Percentiles rank a stretch among this genome's conserved stretches.
Conservation (phyloP, 805 yeast species). For the Saccharomycopsis fodiens region DNA sequence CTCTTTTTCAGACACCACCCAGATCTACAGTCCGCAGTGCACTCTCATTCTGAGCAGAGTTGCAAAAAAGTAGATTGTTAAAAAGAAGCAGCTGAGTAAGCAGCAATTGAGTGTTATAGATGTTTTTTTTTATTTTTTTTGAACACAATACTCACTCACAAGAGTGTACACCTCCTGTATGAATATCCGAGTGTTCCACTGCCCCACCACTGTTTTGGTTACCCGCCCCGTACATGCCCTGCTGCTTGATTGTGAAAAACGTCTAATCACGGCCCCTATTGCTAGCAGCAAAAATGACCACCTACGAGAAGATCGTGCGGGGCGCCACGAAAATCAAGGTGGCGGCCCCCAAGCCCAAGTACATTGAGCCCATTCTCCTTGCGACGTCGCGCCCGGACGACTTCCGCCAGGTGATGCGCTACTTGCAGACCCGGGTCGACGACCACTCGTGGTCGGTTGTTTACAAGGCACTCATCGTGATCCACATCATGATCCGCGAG, state of each 20-base stretch:
- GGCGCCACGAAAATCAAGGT: constrained; percentile 72
- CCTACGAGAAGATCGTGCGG: constrained; percentile 25
- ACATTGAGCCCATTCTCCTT: constrained; percentile 82
- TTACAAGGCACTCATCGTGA: constrained; percentile 74
- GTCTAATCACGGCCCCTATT: not conserved
- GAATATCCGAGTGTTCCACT: too few species aligned
- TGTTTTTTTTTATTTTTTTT: too few species aligned
- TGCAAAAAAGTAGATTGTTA: too few species aligned
- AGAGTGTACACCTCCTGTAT: too few species aligned
- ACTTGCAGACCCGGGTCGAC: constrained; percentile 52
- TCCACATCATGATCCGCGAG: constrained; percentile 88
- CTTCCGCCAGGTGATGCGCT: constrained; percentile 60
- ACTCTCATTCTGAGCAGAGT: too few species aligned
- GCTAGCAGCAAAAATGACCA: constrained; percentile 12
- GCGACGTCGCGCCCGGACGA: constrained; percentile 35
- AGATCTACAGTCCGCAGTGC: too few species aligned
- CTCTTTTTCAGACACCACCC: too few species aligned
- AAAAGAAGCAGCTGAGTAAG: too few species aligned
- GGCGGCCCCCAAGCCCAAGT: constrained; percentile 98
- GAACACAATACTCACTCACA: too few species aligned
- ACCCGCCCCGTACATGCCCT: too few species aligned
- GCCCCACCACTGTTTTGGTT: too few species aligned
- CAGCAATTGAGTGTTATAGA: too few species aligned
- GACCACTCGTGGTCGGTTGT: constrained; percentile 90
- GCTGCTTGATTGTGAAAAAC: not conserved